phyloP scores from a whole-genome alignment of 2,329 filamentous ascomycete genomes.

The Curvularia hawaiiensis region DNA sequence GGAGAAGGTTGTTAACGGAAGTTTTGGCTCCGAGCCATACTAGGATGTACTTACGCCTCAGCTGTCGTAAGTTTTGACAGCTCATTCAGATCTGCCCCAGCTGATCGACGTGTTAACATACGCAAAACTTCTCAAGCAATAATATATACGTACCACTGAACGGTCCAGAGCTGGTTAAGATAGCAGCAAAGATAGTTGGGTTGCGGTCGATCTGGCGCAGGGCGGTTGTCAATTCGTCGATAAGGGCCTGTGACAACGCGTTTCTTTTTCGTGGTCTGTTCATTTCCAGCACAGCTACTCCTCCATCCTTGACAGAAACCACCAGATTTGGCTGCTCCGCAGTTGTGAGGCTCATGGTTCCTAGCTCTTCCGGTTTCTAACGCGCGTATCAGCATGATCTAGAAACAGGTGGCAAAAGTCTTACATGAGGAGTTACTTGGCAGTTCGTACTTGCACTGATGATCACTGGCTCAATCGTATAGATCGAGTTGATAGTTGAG shows the following conservation, averaged over 20 bases:
- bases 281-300: slow-evolving; percentile 57
- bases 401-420: not conserved
- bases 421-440: not conserved
- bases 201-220: slow-evolving; percentile 25
- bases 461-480: not conserved
- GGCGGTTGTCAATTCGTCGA: slow-evolving; percentile 44
- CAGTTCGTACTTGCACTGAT: not conserved
- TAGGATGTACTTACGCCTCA: slow-evolving; percentile 56
- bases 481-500: no score
- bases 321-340: slow-evolving; percentile 16
- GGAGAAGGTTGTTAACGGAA: not conserved
- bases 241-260: slow-evolving; percentile 61
- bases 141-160: slow-evolving; percentile 57
- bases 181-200: slow-evolving; percentile 26
- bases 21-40: not conserved
- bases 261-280: slow-evolving; percentile 64
- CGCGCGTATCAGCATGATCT: not conserved
- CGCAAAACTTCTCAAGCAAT: not conserved
- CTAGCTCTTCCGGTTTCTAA: not conserved
- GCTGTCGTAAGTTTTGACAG: slow-evolving; percentile 89
- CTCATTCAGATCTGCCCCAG: slow-evolving; percentile 96
- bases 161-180: slow-evolving; percentile 87
- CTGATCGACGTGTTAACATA: slow-evolving; percentile 46
- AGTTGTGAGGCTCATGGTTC: slow-evolving; percentile 7
- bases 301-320: slow-evolving; percentile 30